Conservation (phyloP, 2,329 filamentous ascomycete genomes). For the Aspergillus glaucus region DNA sequence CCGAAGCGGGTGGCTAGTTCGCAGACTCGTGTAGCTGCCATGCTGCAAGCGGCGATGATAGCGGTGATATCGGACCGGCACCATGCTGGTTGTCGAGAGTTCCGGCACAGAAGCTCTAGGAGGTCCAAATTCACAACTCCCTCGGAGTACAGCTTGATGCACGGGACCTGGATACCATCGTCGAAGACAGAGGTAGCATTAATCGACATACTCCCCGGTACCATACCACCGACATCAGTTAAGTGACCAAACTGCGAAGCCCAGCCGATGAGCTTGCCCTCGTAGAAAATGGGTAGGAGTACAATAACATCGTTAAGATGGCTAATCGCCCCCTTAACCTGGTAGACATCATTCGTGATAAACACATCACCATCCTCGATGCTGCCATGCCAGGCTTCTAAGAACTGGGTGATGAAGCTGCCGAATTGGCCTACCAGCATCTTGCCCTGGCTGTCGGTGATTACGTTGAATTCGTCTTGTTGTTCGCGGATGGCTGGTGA, state of each 20-base stretch:
- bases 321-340: constrained; percentile 44
- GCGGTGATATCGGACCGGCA: constrained; percentile 45
- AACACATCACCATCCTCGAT: constrained; percentile 48
- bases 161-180: constrained; percentile 46
- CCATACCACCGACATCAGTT: constrained; percentile 42
- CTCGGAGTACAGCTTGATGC: constrained; percentile 42
- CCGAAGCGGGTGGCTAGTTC: constrained; percentile 44
- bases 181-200: constrained; percentile 45
- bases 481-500: constrained; percentile 47
- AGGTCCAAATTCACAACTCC: constrained; percentile 41
- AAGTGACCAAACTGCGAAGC: constrained; percentile 48
- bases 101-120: constrained; percentile 43
- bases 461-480: constrained; percentile 50
- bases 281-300: constrained; percentile 42
- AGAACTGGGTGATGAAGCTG: constrained; percentile 45
- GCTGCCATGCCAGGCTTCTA: constrained; percentile 42
- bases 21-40: constrained; percentile 39
- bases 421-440: constrained; percentile 50
- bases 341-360: constrained; percentile 48
- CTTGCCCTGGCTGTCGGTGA: constrained; percentile 43
- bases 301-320: constrained; percentile 49
- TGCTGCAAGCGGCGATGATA: constrained; percentile 43
- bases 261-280: constrained; percentile 43
- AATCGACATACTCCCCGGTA: constrained; percentile 47
- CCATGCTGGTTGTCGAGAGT: constrained; percentile 46